Base-by-base conservation (phyloP, 805 yeast species). In the Metschnikowia similis region DNA sequence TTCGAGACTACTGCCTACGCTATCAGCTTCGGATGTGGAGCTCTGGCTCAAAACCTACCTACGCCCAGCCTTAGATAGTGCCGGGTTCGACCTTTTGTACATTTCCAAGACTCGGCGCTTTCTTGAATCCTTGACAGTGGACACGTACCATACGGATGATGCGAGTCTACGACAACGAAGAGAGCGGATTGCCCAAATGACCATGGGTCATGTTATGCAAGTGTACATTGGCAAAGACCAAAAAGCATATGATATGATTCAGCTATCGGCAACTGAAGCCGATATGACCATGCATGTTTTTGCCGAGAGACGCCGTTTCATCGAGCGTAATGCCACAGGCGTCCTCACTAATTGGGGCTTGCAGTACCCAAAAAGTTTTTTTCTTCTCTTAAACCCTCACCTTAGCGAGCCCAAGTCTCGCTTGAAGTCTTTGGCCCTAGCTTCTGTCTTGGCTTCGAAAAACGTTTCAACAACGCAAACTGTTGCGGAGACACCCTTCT, bases 21-120 rank as follows among this genome's bases (percentile, higher is more conserved):
- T 74, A 4, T 52, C 56, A 6, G 59, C 58, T 28, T 58, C 59
- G 9, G 63, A 65, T 9, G 60, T 78, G 8, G 54, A 60, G 21
- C 61, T 69, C 36, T 84, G 88, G 87, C 68, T 80, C 43, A 65
- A 68, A 29, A 68, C 75, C 34, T 75, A 80, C 50, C 57, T 75
- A 10, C 66, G 67, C 10, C 78, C 80, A 0, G 82, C 85, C 0
- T 66, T 82, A 3, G 84, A 83, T 56, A 79, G 85, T 34, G 83
- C 85, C 0, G 84, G 87, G 2, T 68, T 66, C 47, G 74, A 70
- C 48, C 56, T 71, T n/a, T 59, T 58, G 7, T 66, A 77, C 50
- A 72, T 73, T 9, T 56, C 55, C 9, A 65, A 66, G 42, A 48
- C 71, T 9, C 52, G 72, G 42, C 56, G 54, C 9, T 64, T 72